Percentiles rank a stretch among this genome's conserved stretches.
These are phyloP conservation scores for Trichophyton verrucosum DNA, from an alignment of 2,329 filamentous ascomycete genomes.

Conservation along the genomic window DNA sequence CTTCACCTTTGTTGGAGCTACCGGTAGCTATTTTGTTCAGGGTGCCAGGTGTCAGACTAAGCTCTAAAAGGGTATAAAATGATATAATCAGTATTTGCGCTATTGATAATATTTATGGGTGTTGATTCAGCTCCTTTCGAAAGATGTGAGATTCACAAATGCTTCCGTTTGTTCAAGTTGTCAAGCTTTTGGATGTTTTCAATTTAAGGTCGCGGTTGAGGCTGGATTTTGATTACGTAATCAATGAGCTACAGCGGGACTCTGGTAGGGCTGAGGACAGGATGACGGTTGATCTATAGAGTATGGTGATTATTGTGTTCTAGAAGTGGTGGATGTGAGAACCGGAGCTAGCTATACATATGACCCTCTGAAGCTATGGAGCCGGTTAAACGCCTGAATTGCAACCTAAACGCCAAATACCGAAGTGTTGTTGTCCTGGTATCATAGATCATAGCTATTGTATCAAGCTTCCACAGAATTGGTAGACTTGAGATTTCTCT, in stretches of 20 bases:
- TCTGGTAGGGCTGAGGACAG: neutral
- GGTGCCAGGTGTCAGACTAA: neutral
- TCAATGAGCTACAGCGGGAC: neutral
- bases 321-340: neutral
- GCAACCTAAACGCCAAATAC: neutral
- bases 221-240: neutral
- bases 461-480: neutral
- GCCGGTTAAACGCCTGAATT: neutral
- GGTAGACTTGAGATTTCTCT: constrained; percentile 21
- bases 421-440: neutral
- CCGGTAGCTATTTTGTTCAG: neutral
- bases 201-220: neutral
- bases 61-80: no score
- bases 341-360: neutral
- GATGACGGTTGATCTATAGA: neutral
- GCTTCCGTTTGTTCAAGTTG: neutral
- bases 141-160: neutral
- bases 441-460: neutral
- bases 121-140: neutral
- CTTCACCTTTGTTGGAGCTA: neutral
- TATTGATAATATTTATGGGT: neutral
- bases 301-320: neutral
- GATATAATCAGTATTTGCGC: neutral
- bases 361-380: neutral
- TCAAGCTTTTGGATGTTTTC: neutral